phyloP scores from a whole-genome alignment of 1,284 basidiomycete genomes.

The Moesziomyces sp. region DNA sequence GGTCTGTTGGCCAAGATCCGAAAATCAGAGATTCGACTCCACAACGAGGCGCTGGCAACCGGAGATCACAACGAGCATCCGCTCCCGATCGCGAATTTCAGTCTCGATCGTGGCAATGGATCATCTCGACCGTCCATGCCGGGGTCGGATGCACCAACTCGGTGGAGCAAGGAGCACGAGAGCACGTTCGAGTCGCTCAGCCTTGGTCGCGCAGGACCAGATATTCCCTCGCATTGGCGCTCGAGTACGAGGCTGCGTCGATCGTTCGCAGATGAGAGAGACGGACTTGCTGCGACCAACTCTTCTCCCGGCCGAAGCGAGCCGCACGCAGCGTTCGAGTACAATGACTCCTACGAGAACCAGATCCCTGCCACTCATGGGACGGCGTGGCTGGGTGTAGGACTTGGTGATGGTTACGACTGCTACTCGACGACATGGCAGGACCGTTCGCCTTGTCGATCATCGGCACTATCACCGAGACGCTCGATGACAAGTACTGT shows the following conservation, averaged over 20 bases:
- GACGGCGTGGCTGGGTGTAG: background rate
- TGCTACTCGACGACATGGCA: constrained; percentile 11
- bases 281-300: background rate
- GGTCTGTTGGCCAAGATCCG: constrained; percentile 26
- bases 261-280: no score
- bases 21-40: constrained; percentile 27
- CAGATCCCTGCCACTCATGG: constrained; percentile 3
- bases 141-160: background rate
- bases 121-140: background rate
- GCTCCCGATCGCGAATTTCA: no score
- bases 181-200: background rate
- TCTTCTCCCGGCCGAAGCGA: constrained; percentile 21
- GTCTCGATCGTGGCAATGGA: no score
- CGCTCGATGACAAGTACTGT: constrained; percentile 3
- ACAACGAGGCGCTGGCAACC: constrained; percentile 22
- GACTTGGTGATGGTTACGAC: background rate
- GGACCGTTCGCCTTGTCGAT: constrained; percentile 18
- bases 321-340: constrained; percentile 29
- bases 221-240: constrained; percentile 22
- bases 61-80: constrained; percentile 6
- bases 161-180: constrained; percentile 5
- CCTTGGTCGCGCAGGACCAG: background rate
- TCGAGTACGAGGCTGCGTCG: constrained; percentile 6
- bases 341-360: constrained; percentile 23
- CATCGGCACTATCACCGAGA: constrained; percentile 29